Percentiles rank a stretch among this genome's conserved stretches.
These are phyloP conservation scores for Ophiocordyceps camponoti-leonardi DNA, from an alignment of 2,329 filamentous ascomycete genomes.

Conservation along the genomic window DNA sequence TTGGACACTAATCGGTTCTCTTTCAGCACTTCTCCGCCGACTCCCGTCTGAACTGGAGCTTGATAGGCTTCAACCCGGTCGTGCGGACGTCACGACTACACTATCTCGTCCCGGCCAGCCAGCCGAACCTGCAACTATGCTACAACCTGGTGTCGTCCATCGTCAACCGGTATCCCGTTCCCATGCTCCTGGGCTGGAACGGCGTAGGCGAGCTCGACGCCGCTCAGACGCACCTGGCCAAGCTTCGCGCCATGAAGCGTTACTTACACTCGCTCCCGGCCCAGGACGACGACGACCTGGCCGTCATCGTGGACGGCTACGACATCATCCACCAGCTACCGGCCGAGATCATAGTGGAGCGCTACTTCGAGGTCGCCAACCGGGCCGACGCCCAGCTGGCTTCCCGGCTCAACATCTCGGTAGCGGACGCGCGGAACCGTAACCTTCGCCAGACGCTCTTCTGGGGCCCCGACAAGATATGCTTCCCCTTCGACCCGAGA, in stretches of 20 bases:
- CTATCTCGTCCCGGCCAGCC: constrained; percentile 20
- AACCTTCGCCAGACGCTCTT: constrained; percentile 21
- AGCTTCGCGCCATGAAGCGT: constrained; percentile 17
- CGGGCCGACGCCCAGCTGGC: constrained; percentile 33
- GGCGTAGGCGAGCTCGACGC: constrained; percentile 17
- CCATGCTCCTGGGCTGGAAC: constrained; percentile 21
- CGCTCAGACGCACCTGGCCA: constrained; percentile 19
- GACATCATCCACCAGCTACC: constrained; percentile 51
- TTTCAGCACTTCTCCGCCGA: neutral
- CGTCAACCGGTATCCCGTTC: constrained; percentile 19
- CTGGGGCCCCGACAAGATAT: constrained; percentile 27
- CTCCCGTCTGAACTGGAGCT: neutral
- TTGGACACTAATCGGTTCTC: neutral
- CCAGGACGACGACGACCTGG: constrained; percentile 34
- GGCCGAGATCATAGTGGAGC: constrained; percentile 40
- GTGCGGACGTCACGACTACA: constrained; percentile 15
- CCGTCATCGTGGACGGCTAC: constrained; percentile 45
- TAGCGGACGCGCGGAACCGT: constrained; percentile 11
- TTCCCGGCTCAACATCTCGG: constrained; percentile 26
- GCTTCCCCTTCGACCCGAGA: constrained; percentile 19
- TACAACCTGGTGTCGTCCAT: constrained; percentile 19
- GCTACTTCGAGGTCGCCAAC: constrained; percentile 39
- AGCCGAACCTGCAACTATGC: constrained; percentile 18
- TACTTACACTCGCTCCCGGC: constrained; percentile 14
- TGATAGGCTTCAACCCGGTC: neutral